phyloP scores from a whole-genome alignment of 2,329 filamentous ascomycete genomes.

The Mycosphaerella arachidis region DNA sequence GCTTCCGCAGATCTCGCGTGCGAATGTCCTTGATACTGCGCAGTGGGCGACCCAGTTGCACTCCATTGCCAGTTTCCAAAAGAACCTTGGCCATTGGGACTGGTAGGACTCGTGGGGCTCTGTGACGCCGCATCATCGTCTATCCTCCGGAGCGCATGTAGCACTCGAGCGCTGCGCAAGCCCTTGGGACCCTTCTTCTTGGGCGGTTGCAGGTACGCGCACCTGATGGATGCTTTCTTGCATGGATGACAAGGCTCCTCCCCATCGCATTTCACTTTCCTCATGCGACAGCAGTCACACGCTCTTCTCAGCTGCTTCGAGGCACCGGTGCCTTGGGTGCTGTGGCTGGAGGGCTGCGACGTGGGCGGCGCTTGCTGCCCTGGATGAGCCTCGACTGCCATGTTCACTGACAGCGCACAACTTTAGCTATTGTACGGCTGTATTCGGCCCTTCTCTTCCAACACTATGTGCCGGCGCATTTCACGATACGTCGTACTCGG shows the following conservation, averaged over 20 bases:
- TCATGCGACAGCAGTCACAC: constrained; percentile 36
- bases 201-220: constrained; percentile 34
- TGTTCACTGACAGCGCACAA: constrained; percentile 10
- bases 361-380: constrained; percentile 7
- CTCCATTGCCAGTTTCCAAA: constrained; percentile 32
- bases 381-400: constrained; percentile 19
- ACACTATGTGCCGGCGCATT: background rate
- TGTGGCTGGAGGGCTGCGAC: constrained; percentile 4
- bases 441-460: constrained; percentile 14
- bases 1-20: constrained; percentile 4
- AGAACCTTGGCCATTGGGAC: constrained; percentile 18
- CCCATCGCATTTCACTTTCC: constrained; percentile 35
- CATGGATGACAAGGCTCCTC: constrained; percentile 33
- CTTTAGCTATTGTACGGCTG: constrained; percentile 8
- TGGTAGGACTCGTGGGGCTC: constrained; percentile 23
- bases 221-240: constrained; percentile 33
- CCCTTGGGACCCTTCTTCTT: constrained; percentile 38
- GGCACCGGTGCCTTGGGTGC: constrained; percentile 7
- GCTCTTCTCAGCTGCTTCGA: constrained; percentile 29
- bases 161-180: constrained; percentile 31
- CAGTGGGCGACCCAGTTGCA: constrained; percentile 9
- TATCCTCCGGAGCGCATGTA: constrained; percentile 33
- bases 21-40: constrained; percentile 8
- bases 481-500: background rate
- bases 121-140: constrained; percentile 27